Base-by-base conservation (phyloP, 2,329 filamentous ascomycete genomes). In the Sordariomycetes sp. region DNA sequence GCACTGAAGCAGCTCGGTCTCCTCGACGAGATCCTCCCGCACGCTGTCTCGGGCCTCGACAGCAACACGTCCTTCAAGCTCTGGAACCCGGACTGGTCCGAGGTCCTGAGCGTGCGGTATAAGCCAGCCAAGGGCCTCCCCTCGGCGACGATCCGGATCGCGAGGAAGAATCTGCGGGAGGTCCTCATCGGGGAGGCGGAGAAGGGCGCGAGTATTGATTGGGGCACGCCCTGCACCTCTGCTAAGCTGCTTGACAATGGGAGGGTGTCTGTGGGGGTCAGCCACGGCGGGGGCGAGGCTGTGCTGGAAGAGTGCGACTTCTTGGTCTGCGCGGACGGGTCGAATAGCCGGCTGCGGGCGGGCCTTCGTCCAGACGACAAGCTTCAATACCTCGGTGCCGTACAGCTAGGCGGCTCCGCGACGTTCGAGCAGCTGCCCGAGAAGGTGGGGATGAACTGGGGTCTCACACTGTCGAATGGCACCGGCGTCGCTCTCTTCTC, bases 291-390 rank as follows among this genome's bases (percentile, higher is more conserved):
- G 18, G n/a, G n/a, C 12, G 11, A 52, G 22, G 25, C 18, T 18
- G 18, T 18, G 12, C 43, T 51, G 11, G 43, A 51, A 34, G 61
- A 68, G 28, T 75, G 73, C 52, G 75, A 78, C 60, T 18, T 79
- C 0, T 67, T 79, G 8, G 66, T 79, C 40, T 74, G 69, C 0
- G 74, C 76, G 0, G 77, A 79, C 60, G 77, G 76, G 0, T 69
- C 73, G 0, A 69, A 64, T 20, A 77, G 74, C 61, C 75, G 70
- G 59, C 65, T 78, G 2, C 65, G 77, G 37, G 62, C 64, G 14
- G 60, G 48, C 10, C 60, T 78, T 5, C 66, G 75, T 20, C 74
- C 74, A 10, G 60, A 68, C 7, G 73, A 78, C 57, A 63, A 57
- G 1, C 66, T 78, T 1, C 40, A 69, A 16, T 77, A 71, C 61